Evolutionary conservation across 495 filamentous ascomycete genomes (phyloP), one percentile per base, ranked within the genome.

Genomic region (Penicillium turbatum): DNA sequence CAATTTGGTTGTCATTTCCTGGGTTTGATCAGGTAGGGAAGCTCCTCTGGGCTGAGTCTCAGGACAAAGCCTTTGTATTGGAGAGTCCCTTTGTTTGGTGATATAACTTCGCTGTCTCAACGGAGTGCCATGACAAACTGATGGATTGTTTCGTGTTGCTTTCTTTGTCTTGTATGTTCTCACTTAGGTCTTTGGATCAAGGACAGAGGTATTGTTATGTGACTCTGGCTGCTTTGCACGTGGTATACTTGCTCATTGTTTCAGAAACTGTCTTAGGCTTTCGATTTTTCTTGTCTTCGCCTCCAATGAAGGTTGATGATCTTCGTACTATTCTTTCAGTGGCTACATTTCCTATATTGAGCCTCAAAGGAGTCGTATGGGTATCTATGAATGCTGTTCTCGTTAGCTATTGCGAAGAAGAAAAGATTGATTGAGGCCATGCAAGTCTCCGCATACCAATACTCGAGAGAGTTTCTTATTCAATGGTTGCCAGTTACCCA

Each of bases 161-260:
- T 24, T 24, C 4, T 24, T 24, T 30, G 41, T 10, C 16, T 44
- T 44, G 15, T 17, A 30, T 30, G 8, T 6, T 5, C 41, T 16
- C 41, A 16, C 0, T 37, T 5, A 2, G 10, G 41, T 12, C 8
- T 44, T 5, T 16, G n/a, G 21, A 6, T 30, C 41, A 43, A 43
- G 41, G 26, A 44, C 41, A 44, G 41, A 30, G 41, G 7, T 15
- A 44, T 30, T 44, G 41, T 44, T 39, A 17, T 39, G 30, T 44
- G 10, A n/a, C 29, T 26, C 16, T 42, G 6, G 39, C 12, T 9
- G 15, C 16, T 11, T 30, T 16, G n/a, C 24, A 43, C 7, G 24
- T 43, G 40, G 40, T 0, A 29, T 29, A 6, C 3, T 10, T 21
- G 26, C 41, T 44, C n/a, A 15, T 43, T 24, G 21, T 24, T 24